Conservation (phyloP, 2,329 filamentous ascomycete genomes). For the Thermoascus crustaceus region DNA sequence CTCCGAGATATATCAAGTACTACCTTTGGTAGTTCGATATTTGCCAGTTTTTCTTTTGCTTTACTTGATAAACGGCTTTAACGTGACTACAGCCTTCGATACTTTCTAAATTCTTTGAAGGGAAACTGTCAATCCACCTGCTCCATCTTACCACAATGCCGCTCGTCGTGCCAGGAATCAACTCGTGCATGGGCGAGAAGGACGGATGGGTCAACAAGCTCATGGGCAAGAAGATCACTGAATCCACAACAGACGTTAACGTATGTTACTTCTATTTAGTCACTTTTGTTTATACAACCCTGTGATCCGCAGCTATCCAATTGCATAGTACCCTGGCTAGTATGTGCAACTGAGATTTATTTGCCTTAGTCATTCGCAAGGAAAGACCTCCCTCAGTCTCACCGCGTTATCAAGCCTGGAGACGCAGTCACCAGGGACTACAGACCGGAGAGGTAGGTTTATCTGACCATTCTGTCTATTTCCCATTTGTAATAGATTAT, state of each 20-base stretch:
- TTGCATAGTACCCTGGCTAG: no score
- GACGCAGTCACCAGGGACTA: constrained; percentile 34
- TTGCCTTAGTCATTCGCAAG: constrained; percentile 39
- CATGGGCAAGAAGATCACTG: constrained; percentile 39
- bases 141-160: constrained; percentile 30
- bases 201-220: constrained; percentile 38
- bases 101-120: no score
- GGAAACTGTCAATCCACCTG: no score
- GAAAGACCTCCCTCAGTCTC: constrained; percentile 36
- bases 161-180: constrained; percentile 40
- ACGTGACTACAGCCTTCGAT: no score
- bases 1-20: not conserved
- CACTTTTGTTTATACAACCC: no score
- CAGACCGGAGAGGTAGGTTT: constrained; percentile 33
- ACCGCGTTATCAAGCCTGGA: constrained; percentile 36
- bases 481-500: constrained; percentile 4
- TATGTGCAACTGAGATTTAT: no score
- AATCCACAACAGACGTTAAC: constrained; percentile 25
- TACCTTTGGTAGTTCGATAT: no score
- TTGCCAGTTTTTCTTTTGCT: no score
- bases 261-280: constrained; percentile 23
- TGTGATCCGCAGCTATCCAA: no score
- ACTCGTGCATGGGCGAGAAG: constrained; percentile 23
- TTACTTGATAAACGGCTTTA: no score
- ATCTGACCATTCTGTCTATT: not conserved